phyloP scores from a whole-genome alignment of 164 flowering plant genomes.

The Litsea cubeba region DNA sequence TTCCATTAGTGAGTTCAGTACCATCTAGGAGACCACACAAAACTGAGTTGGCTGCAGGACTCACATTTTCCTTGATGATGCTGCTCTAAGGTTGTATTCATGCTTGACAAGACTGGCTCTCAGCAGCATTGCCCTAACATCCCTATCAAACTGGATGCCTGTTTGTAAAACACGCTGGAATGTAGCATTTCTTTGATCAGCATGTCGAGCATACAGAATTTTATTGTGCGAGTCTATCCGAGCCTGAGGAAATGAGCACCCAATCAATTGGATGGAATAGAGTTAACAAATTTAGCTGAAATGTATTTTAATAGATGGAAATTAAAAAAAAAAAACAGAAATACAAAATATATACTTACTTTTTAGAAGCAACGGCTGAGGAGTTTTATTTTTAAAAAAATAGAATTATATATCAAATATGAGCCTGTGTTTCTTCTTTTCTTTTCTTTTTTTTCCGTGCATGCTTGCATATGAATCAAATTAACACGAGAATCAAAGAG shows the following conservation, averaged over 20 bases:
- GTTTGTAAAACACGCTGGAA: constrained; percentile 86
- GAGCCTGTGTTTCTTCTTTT: too few relatives aligned
- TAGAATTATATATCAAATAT: too few relatives aligned
- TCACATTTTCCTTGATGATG: constrained; percentile 37
- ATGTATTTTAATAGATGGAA: too few relatives aligned
- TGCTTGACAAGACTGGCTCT: constrained; percentile 85
- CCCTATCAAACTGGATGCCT: constrained; percentile 84
- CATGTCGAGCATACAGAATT: constrained; percentile 90
- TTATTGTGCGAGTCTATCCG: constrained; percentile 98
- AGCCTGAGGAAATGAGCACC: constrained; percentile 45
- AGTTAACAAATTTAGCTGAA: not conserved
- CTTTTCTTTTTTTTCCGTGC: too few relatives aligned
- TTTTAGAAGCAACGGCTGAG: too few relatives aligned
- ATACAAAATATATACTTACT: too few relatives aligned
- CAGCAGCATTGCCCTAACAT: constrained; percentile 79
- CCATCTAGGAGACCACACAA: not conserved
- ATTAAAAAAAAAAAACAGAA: too few relatives aligned
- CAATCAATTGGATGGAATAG: too few relatives aligned
- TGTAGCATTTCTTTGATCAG: constrained; percentile 94
- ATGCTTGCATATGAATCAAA: too few relatives aligned
- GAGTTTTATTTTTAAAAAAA: too few relatives aligned
- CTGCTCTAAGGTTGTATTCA: constrained; percentile 44
- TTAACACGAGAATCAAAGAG: too few relatives aligned
- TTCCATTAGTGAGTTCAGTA: not conserved
- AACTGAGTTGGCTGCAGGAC: not conserved